Conservation (phyloP, 345 rosid genomes). For the Populus tremula region DNA sequence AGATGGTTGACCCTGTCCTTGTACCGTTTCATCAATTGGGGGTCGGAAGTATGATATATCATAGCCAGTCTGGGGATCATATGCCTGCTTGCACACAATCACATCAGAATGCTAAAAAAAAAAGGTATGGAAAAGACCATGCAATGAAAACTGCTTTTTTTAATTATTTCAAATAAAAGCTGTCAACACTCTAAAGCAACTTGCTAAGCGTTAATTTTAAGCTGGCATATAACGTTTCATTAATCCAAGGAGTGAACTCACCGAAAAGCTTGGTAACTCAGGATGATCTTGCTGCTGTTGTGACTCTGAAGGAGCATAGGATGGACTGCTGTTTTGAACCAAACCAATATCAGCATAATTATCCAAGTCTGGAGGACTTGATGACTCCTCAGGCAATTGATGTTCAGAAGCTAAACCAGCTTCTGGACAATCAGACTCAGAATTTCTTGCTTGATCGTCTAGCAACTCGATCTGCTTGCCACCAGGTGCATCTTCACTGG, state of each 20-base stretch:
- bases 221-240: background rate
- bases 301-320: conserved; percentile 52
- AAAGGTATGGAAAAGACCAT: background rate
- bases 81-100: conserved; percentile 43
- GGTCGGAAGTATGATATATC: conserved; percentile 75
- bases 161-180: background rate
- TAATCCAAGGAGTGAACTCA: conserved; percentile 36
- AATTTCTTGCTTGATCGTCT: conserved; percentile 51
- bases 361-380: conserved; percentile 56
- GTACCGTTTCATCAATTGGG: conserved; percentile 50
- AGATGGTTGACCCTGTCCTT: conserved; percentile 59
- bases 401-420: conserved; percentile 52
- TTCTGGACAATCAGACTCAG: conserved; percentile 56
- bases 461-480: conserved; percentile 43
- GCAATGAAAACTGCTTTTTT: background rate
- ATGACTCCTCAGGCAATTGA: conserved; percentile 50
- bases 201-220: background rate
- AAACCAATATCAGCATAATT: conserved; percentile 54
- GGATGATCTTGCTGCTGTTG: conserved; percentile 63
- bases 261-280: conserved; percentile 58
- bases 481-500: conserved; percentile 40
- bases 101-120: conserved; percentile 1
- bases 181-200: background rate
- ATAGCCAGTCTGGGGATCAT: conserved; percentile 59
- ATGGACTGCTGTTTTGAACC: conserved; percentile 48